These are phyloP conservation scores for Eucalyptus paniculata DNA, from an alignment of 345 rosid genomes.

Conservation along the genomic window DNA sequence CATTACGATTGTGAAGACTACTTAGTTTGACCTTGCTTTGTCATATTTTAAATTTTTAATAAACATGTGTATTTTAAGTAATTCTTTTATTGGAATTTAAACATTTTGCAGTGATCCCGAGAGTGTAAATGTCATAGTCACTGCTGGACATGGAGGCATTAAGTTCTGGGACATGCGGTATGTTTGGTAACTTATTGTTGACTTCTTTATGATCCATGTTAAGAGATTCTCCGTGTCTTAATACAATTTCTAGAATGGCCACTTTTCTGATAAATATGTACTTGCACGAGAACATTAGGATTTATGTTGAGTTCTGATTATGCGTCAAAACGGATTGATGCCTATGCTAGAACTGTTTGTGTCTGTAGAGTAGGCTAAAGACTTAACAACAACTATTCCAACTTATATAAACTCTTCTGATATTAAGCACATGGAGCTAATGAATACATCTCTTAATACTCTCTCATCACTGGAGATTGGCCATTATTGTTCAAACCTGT, in stretches of 20 bases:
- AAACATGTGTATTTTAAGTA: not conserved
- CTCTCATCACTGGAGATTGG: not conserved
- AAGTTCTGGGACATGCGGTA: constrained; percentile 97
- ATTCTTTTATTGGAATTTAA: not conserved
- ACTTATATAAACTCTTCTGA: not conserved
- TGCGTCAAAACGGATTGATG: not conserved
- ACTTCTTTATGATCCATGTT: not conserved
- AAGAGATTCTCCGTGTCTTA: not conserved
- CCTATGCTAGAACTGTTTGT: not conserved
- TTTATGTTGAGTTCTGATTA: not conserved
- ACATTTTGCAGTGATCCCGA: constrained; percentile 44
- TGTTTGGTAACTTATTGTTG: not conserved
- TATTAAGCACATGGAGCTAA: not conserved
- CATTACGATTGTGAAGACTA: not conserved
- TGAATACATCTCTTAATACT: not conserved
- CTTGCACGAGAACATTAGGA: not conserved
- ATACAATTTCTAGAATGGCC: not conserved
- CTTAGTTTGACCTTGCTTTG: not conserved
- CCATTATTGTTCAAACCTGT: not conserved
- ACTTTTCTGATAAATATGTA: not conserved
- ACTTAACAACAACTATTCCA: not conserved
- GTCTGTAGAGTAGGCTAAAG: not conserved
- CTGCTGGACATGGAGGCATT: constrained; percentile 77
- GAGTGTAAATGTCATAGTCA: constrained; percentile 51
- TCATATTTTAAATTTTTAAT: not conserved